Base-by-base conservation (phyloP, 768 basidiomycete genomes). In the Termitomyces sp. region DNA sequence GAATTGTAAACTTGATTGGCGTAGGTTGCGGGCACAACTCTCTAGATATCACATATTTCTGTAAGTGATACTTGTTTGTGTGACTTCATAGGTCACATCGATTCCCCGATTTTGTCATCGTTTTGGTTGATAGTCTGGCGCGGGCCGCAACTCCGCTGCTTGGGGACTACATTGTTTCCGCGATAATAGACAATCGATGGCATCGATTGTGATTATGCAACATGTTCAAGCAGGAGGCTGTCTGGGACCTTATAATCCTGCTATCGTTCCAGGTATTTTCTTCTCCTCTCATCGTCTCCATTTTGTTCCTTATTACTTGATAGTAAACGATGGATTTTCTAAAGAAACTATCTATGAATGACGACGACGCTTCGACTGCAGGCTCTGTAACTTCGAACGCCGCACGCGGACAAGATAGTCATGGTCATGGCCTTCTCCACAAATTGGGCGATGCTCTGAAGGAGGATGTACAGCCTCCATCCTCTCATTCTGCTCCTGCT, bases 291-390 rank as follows among this genome's bases (percentile, higher is more conserved):
- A 8, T 18, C 22, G 7, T 44, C 26, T 22, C 16, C 44, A 36
- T 44, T 45, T 4, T 26, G 24, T 36, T 52, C 33, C 36, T 16
- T 40, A 14, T 5, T 6, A 30, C 33, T n/a, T n/a, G n/a, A 5
- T 44, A 24, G 8, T 44, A 22, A 28, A 51, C 49, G 38, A 62
- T 62, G 62, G 62, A 60, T 49, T 63, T 63, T 3, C 57, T 63
- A n/a, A 61, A 61, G 45, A 63, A 63, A 38, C 60, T 61, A 14
- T 52, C 47, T 10, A 35, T 58, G 2, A 46, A 59, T 30, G 60
- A 58, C 16, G 36, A 58, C 28, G 26, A 40, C 24, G 20, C 28
- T 11, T 44, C 54, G 22, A 26, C 48, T 22, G 20, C 56, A 4
- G n/a, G 56, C 8, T n/a, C 40, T 30, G 43, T 32, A 28, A 7